Evolutionary conservation across 768 basidiomycete genomes (phyloP), one percentile per base, ranked within the genome.

Genomic region (Auriscalpium vulgare): DNA sequence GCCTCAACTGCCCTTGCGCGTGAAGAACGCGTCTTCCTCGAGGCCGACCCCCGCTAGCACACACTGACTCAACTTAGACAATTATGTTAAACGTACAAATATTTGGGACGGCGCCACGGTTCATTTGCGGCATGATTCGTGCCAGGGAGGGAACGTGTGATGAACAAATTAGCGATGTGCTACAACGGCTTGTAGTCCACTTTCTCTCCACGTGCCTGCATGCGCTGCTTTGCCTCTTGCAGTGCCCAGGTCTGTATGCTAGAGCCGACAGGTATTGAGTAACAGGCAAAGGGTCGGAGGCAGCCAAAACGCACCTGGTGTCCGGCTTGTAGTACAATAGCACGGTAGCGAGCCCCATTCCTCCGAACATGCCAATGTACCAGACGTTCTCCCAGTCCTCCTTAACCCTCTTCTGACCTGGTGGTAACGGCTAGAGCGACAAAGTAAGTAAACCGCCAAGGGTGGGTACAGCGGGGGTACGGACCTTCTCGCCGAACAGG

Each of bases 201-300:
- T 67, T 86, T 83, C 74, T 95, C 94, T 50, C 90, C 92, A n/a
- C 92, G 82, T 11, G 87, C 91, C 65, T 93, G 91, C 89, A 97
- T 91, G 60, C 93, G 78, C 55, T 76, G 77, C 71, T 93, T 91
- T 10, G 93, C 93, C 70, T 97, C 93, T 61, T 85, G 78, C 67
- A 94, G 72, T 36, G 94, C 94, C 93, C 94, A 97, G 1, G 86
- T 83, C 72, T 92, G 88, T 72, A 97, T 88, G 68, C 93, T 97
- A 64, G 37, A 29, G 29, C 29, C 29, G 29, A 7, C 29, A 29
- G 29, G 29, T 7, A 29, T 29, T 29, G 29, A 29, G 14, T 2
- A 14, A 17, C 34, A 4, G 16, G 38, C 4, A 50, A 14, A 38
- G 50, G 48, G 37, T 37, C 4, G 60, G 37, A 46, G 47, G 51